Evolutionary conservation across 345 rosid genomes (phyloP).

Genomic region (Dipteronia sinensis): DNA sequence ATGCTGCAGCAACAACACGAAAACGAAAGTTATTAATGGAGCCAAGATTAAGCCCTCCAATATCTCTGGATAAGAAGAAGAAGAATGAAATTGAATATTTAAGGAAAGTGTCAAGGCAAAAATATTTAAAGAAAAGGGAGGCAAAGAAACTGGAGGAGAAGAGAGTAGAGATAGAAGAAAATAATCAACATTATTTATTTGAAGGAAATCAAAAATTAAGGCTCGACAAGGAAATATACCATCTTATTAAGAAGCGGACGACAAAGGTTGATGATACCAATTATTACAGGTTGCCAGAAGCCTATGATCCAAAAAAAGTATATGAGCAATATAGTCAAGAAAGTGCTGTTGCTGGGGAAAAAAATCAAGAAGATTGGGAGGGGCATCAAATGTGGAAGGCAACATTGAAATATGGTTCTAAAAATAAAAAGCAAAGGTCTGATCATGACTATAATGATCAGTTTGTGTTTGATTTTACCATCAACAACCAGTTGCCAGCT

Average conservation of each 20-base stretch:
- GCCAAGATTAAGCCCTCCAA: too few species aligned
- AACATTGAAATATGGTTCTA: background rate
- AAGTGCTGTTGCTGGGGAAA: background rate
- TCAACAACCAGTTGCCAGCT: too few species aligned
- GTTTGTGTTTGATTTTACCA: background rate
- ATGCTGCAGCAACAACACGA: too few species aligned
- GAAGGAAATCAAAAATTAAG: slow-evolving; percentile 23
- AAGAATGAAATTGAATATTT: too few species aligned
- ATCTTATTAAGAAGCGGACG: slow-evolving; percentile 77
- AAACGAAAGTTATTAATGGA: too few species aligned
- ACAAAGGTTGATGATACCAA: slow-evolving; percentile 53
- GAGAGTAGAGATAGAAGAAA: too few species aligned
- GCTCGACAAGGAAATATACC: slow-evolving; percentile 76
- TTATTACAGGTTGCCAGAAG: too few species aligned
- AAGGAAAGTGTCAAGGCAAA: slow-evolving; percentile 87
- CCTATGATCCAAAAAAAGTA: too few species aligned
- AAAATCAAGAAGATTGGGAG: background rate
- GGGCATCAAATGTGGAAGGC: background rate
- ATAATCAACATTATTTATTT: too few species aligned
- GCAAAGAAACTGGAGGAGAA: slow-evolving; percentile 89
- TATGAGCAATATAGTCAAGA: too few species aligned
- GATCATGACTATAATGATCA: background rate
- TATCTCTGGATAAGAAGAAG: too few species aligned
- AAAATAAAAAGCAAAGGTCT: background rate
- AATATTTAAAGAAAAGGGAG: slow-evolving; percentile 93